phyloP scores from a whole-genome alignment of 2,329 filamentous ascomycete species.

The Scopulariopsis brevicaulis region DNA sequence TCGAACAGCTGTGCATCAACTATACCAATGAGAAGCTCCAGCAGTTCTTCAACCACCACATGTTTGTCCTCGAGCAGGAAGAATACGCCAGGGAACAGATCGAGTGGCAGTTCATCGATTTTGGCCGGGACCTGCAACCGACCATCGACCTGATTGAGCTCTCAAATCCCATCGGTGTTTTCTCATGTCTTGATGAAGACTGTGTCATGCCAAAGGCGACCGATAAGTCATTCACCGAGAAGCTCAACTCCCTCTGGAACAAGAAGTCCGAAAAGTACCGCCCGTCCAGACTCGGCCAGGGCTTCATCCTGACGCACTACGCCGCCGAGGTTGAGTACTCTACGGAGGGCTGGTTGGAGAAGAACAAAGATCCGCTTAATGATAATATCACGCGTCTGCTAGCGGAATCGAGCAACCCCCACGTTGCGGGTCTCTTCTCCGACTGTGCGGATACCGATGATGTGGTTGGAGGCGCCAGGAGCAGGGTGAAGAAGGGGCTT shows the following conservation, averaged over 20 bases:
- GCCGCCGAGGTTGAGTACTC: constrained; percentile 96
- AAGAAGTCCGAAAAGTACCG: constrained; percentile 92
- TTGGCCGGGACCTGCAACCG: constrained; percentile 90
- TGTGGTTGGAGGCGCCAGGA: constrained; percentile 53
- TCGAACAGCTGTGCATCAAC: constrained; percentile 98
- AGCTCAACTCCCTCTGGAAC: constrained; percentile 93
- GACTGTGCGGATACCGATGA: constrained; percentile 83
- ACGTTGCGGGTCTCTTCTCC: constrained; percentile 73
- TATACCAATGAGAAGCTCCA: constrained; percentile 99
- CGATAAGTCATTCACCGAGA: constrained; percentile 93
- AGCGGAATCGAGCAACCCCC: constrained; percentile 68
- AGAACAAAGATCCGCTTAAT: constrained; percentile 97
- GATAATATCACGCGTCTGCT: constrained; percentile 91
- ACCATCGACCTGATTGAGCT: constrained; percentile 97
- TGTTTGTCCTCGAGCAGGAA: constrained; percentile 98
- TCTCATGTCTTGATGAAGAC: constrained; percentile 95
- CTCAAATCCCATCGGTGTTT: constrained; percentile 94
- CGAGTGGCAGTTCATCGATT: constrained; percentile 99
- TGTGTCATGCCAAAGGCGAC: constrained; percentile 98
- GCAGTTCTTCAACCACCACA: constrained; percentile 99
- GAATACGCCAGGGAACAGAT: constrained; percentile 97
- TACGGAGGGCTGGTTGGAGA: constrained; percentile 90
- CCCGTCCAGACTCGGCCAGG: constrained; percentile 74
- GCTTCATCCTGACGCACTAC: constrained; percentile 94
- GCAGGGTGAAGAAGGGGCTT: constrained; percentile 88